Evolutionary conservation across 1,284 basidiomycete species (phyloP).

Genomic region (Ceratobasidium sp.): DNA sequence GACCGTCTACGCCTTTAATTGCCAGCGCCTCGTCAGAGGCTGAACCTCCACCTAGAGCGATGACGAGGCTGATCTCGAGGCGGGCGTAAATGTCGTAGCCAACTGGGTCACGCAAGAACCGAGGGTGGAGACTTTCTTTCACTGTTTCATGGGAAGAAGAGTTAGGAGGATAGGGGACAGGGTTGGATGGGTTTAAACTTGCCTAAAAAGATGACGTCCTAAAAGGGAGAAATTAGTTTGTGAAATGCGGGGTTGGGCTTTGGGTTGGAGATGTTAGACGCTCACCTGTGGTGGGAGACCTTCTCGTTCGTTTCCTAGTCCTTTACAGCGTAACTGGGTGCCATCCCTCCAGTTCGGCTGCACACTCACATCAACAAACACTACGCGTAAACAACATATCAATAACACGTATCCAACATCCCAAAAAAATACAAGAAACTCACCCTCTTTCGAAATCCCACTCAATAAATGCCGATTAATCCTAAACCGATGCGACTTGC

Average conservation of each 20-base stretch:
- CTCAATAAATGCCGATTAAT: constrained; percentile 43
- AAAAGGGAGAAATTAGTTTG: constrained; percentile 25
- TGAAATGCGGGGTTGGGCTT: no score
- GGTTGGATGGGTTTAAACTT: neutral
- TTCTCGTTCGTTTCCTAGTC: constrained; percentile 44
- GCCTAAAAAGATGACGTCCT: constrained; percentile 45
- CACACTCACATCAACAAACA: constrained; percentile 42
- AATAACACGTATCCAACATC: constrained; percentile 17
- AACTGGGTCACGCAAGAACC: constrained; percentile 45
- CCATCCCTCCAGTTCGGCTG: constrained; percentile 46
- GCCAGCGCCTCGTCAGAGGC: constrained; percentile 11
- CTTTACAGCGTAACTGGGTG: constrained; percentile 44
- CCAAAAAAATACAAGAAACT: constrained; percentile 24
- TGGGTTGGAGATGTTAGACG: neutral
- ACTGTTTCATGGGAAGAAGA: constrained; percentile 12
- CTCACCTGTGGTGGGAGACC: constrained; percentile 39
- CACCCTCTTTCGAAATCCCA: constrained; percentile 39
- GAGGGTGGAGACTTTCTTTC: constrained; percentile 44
- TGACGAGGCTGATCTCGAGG: constrained; percentile 38
- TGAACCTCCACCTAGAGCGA: constrained; percentile 32
- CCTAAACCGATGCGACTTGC: constrained; percentile 39
- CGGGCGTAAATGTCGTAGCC: constrained; percentile 37
- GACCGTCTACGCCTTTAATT: constrained; percentile 45
- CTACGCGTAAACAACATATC: no score
- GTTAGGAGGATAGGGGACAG: neutral